Conservation (phyloP, 163 green algal genomes). For the Prototheca wickerhamii region DNA sequence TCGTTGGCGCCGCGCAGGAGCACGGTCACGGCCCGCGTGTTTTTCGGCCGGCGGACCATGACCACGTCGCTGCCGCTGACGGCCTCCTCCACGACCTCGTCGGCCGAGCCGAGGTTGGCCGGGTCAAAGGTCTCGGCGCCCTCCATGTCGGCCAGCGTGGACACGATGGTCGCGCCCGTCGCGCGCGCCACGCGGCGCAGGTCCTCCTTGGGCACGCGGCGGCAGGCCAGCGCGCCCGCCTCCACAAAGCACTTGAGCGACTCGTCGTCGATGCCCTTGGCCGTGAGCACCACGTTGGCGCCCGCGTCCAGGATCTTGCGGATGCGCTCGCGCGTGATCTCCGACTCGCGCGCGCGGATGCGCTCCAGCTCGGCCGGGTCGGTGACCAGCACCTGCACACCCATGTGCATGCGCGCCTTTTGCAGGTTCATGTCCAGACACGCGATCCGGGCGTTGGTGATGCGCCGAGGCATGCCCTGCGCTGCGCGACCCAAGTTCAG, state of each 20-base stretch:
- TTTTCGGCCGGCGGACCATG: slow-evolving; percentile 33
- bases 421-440: slow-evolving; percentile 99
- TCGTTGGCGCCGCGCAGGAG: slow-evolving; percentile 96
- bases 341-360: slow-evolving; percentile 85
- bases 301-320: slow-evolving; percentile 76
- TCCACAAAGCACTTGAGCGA: slow-evolving; percentile 99
- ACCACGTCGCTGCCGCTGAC: slow-evolving; percentile 91
- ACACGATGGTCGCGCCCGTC: slow-evolving; percentile 80
- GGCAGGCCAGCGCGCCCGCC: slow-evolving; percentile 79
- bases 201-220: slow-evolving; percentile 92
- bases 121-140: slow-evolving; percentile 92
- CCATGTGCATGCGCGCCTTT: slow-evolving; percentile 95
- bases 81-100: slow-evolving; percentile 82
- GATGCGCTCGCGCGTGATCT: slow-evolving; percentile 95
- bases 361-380: slow-evolving; percentile 93
- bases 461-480: slow-evolving; percentile 81
- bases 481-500: slow-evolving; percentile 83
- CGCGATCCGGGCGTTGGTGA: slow-evolving; percentile 78
- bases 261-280: slow-evolving; percentile 99
- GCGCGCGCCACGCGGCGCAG: slow-evolving; percentile 87
- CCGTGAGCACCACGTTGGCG: slow-evolving; percentile 92
- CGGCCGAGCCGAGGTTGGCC: slow-evolving; percentile 62
- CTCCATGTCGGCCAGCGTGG: slow-evolving; percentile 93
- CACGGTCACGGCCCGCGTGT: slow-evolving; percentile 49
- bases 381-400: slow-evolving; percentile 87